phyloP scores from a whole-genome alignment of 352 stramenopile genomes.

The Phytophthora ramorum region DNA sequence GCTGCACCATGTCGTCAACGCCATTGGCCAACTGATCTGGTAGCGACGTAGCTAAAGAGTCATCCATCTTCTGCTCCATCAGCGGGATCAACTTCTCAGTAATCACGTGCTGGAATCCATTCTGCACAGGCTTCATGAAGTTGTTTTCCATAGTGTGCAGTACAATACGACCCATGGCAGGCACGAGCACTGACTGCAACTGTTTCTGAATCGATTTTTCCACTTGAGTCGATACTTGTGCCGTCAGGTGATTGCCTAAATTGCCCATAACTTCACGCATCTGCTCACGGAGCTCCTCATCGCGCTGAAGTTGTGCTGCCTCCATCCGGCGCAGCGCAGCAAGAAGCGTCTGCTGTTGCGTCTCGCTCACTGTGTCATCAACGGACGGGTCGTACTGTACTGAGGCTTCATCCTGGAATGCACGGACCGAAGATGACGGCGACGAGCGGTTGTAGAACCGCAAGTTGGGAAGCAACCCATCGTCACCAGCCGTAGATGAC shows the following conservation, averaged over 20 bases:
- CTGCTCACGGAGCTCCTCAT: constrained; percentile 77
- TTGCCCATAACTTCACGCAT: constrained; percentile 68
- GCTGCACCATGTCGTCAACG: constrained; percentile 76
- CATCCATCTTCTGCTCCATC: constrained; percentile 78
- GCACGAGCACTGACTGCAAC: constrained; percentile 80
- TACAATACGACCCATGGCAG: constrained; percentile 87
- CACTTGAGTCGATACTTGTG: constrained; percentile 69
- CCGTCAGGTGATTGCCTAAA: constrained; percentile 62
- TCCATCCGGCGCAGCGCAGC: constrained; percentile 79
- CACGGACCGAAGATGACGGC: constrained; percentile 79
- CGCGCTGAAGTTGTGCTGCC: constrained; percentile 62
- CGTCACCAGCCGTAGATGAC: constrained; percentile 63
- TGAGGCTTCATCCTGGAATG: constrained; percentile 81
- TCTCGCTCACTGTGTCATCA: constrained; percentile 67
- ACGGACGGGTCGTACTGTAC: constrained; percentile 74
- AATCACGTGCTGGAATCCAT: constrained; percentile 80
- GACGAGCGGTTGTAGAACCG: constrained; percentile 78
- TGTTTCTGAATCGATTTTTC: constrained; percentile 89
- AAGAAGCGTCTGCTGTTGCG: constrained; percentile 62
- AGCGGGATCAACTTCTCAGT: constrained; percentile 71
- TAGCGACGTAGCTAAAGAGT: constrained; percentile 60
- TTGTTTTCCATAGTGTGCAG: constrained; percentile 91
- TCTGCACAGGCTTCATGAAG: constrained; percentile 88
- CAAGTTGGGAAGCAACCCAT: constrained; percentile 52
- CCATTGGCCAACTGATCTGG: constrained; percentile 69